A percentile compares a stretch with the other conserved stretches of the same genome.
Evolutionary conservation across 2,329 filamentous ascomycete genomes (phyloP).

Genomic region (Aspergillus aculeatus): DNA sequence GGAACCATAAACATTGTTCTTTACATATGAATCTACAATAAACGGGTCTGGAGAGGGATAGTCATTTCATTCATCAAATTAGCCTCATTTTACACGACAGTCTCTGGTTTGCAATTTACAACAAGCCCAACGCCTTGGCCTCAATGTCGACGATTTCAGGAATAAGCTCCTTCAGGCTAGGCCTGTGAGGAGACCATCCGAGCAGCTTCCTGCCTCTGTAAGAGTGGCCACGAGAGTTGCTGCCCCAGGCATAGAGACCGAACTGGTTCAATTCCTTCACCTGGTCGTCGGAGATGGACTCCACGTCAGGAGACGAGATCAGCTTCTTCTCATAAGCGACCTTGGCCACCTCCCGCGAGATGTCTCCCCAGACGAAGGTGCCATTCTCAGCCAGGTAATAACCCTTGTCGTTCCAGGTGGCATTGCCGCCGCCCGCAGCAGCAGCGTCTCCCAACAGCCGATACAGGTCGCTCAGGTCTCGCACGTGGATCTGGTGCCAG

Average conservation of each 20-base stretch:
- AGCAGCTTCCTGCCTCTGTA: constrained; percentile 39
- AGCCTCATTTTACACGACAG: background rate
- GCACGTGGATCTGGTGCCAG: constrained; percentile 44
- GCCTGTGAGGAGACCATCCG: constrained; percentile 41
- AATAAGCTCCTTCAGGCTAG: constrained; percentile 54
- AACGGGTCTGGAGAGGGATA: no score
- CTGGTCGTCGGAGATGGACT: constrained; percentile 33
- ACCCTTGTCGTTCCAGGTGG: constrained; percentile 45
- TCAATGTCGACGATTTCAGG: constrained; percentile 55
- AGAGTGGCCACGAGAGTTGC: constrained; percentile 38
- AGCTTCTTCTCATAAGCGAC: constrained; percentile 56
- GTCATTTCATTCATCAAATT: constrained; percentile 7
- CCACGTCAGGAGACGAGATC: constrained; percentile 43
- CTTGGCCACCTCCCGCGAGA: constrained; percentile 37
- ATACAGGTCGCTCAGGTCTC: constrained; percentile 42
- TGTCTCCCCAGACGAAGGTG: constrained; percentile 42
- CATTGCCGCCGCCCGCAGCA: constrained; percentile 38
- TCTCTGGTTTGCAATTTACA: constrained; percentile 7
- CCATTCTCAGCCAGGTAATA: constrained; percentile 52
- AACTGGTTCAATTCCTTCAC: constrained; percentile 44
- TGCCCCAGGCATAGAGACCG: constrained; percentile 39
- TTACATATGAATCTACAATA: no score
- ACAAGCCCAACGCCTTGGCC: constrained; percentile 39
- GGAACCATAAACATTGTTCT: no score
- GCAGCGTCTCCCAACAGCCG: constrained; percentile 40